Evolutionary conservation across 805 yeast genomes (phyloP).

Genomic region (Wickerhamiella slavikovae): DNA sequence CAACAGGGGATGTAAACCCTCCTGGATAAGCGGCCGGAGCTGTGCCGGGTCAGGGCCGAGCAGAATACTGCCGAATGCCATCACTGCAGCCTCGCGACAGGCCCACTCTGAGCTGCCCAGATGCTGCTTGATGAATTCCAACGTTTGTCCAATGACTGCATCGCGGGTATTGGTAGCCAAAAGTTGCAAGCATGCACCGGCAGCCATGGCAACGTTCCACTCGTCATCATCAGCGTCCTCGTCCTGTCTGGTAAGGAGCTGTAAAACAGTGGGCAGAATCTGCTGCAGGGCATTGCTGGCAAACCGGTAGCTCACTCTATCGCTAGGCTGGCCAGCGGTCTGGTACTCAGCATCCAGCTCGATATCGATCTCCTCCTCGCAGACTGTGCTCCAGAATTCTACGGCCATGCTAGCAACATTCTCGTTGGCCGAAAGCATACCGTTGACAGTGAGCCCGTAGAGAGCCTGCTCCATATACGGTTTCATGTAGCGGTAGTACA

Average conservation of each 20-base stretch:
- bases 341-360: neutral
- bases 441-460: conserved; percentile 4
- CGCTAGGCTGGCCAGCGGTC: conserved; percentile 19
- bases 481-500: conserved; percentile 77
- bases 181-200: conserved; percentile 88
- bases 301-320: conserved; percentile 45
- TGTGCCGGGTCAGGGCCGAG: conserved; percentile 79
- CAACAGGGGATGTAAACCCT: conserved; percentile 68
- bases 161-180: conserved; percentile 83
- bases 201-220: conserved; percentile 97
- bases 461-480: conserved; percentile 32
- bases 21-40: conserved; percentile 44
- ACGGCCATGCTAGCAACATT: conserved; percentile 95
- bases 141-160: conserved; percentile 66
- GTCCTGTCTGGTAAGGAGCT: conserved; percentile 69
- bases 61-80: conserved; percentile 95
- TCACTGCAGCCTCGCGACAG: conserved; percentile 87
- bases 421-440: conserved; percentile 50
- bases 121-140: conserved; percentile 63
- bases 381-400: conserved; percentile 98
- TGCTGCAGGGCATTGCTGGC: conserved; percentile 68
- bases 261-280: conserved; percentile 70
- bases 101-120: conserved; percentile 52
- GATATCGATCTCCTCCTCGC: conserved; percentile 55
- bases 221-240: conserved; percentile 68